Conservation (phyloP, 345 rosid genomes). For the Litchi chinensis region DNA sequence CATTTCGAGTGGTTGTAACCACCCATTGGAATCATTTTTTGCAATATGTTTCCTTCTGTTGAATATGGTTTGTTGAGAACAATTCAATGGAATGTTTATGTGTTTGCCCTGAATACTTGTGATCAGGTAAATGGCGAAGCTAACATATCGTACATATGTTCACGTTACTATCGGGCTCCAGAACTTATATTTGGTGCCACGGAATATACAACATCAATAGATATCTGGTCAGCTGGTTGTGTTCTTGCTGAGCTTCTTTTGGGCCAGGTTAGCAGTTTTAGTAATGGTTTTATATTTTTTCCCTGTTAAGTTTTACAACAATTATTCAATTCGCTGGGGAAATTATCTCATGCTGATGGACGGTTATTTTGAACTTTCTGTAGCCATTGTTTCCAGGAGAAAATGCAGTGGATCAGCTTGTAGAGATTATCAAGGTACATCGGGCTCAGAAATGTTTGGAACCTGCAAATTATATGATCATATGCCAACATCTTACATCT, state of each 20-base stretch:
- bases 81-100: not conserved
- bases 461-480: not conserved
- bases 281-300: not conserved
- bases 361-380: constrained; percentile 8
- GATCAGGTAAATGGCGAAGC: constrained; percentile 74
- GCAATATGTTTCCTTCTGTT: not conserved
- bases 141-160: constrained; percentile 66
- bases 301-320: not conserved
- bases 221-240: constrained; percentile 80
- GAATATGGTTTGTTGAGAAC: not conserved
- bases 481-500: constrained; percentile 17
- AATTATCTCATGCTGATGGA: constrained; percentile 10
- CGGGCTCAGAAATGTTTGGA: not conserved
- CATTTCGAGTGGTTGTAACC: not conserved
- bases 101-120: constrained; percentile 10
- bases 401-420: constrained; percentile 92
- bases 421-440: constrained; percentile 87
- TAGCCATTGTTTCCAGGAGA: constrained; percentile 96
- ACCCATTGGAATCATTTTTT: not conserved
- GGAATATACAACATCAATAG: constrained; percentile 69
- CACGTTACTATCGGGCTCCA: constrained; percentile 73
- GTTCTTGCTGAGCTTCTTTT: constrained; percentile 74
- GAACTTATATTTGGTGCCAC: constrained; percentile 77
- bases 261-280: constrained; percentile 55
- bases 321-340: not conserved